Evolutionary conservation across 2,329 filamentous ascomycete genomes (phyloP).

Genomic region (Didymella segeticola): DNA sequence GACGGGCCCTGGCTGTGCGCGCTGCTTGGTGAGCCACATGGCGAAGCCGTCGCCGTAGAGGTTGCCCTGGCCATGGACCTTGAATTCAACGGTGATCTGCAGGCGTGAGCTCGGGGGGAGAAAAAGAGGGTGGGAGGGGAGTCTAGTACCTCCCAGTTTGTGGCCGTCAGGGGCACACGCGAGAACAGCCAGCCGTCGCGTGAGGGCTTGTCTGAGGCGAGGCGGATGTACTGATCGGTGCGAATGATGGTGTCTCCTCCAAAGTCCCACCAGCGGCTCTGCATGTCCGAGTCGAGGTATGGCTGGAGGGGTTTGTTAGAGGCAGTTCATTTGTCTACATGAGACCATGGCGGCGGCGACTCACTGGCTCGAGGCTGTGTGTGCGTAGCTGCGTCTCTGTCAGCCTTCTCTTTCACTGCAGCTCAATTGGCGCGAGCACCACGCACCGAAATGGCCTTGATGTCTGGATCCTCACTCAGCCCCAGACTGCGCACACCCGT

Average conservation of each 20-base stretch:
- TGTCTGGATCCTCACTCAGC: conserved; percentile 53
- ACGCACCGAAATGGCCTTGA: conserved; percentile 71
- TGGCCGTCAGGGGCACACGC: conserved; percentile 90
- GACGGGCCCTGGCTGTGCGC: conserved; percentile 78
- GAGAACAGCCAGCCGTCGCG: conserved; percentile 95
- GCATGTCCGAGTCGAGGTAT: conserved; percentile 97
- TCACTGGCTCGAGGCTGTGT: conserved; percentile 80
- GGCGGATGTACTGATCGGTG: conserved; percentile 81
- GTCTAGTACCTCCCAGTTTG: conserved; percentile 82
- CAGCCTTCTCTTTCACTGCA: conserved; percentile 24
- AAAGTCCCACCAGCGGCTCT: conserved; percentile 99
- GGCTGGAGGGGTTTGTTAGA: conserved; percentile 64
- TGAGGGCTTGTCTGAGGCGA: conserved; percentile 88
- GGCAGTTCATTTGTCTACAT: background rate
- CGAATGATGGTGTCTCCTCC: conserved; percentile 90
- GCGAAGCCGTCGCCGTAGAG: conserved; percentile 96
- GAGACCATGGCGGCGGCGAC: conserved; percentile 49
- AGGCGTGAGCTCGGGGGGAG: conserved; percentile 33
- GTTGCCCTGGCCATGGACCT: conserved; percentile 85
- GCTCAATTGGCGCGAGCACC: conserved; percentile 4
- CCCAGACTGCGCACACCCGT: conserved; percentile 39
- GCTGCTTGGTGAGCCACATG: conserved; percentile 96
- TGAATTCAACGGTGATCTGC: conserved; percentile 90
- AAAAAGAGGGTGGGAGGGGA: background rate
- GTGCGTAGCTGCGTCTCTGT: conserved; percentile 72